phyloP scores from a whole-genome alignment of 345 rosid genomes.

The Cardamine resedifolia region DNA sequence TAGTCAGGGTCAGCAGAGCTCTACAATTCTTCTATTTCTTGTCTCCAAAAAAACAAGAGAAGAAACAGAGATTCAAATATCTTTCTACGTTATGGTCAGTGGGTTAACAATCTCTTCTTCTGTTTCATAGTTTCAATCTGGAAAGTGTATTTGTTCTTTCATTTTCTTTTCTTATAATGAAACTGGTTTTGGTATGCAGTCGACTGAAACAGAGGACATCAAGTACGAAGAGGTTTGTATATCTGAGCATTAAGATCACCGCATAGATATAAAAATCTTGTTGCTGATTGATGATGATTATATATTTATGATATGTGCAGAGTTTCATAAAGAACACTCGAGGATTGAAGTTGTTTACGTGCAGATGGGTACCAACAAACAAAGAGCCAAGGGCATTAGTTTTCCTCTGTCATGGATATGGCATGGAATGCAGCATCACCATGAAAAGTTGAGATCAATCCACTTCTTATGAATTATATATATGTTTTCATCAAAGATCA shows the following conservation, averaged over 20 bases:
- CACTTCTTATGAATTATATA: not conserved
- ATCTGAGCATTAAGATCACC: not conserved
- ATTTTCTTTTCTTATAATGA: not conserved
- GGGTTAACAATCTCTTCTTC: slow-evolving; percentile 9
- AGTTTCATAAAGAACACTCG: slow-evolving; percentile 53
- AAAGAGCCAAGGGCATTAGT: slow-evolving; percentile 64
- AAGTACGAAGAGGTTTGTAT: slow-evolving; percentile 32
- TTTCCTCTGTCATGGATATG: slow-evolving; percentile 89
- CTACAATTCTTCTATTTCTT: slow-evolving; percentile 6
- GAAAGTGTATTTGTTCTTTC: not conserved
- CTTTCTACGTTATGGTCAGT: slow-evolving; percentile 17
- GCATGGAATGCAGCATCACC: slow-evolving; percentile 91
- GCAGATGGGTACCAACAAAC: slow-evolving; percentile 64
- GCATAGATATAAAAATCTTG: not conserved
- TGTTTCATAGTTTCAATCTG: not conserved
- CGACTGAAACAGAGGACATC: slow-evolving; percentile 20
- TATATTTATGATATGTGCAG: slow-evolving; percentile 36
- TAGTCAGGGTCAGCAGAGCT: slow-evolving; percentile 12
- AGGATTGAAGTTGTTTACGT: slow-evolving; percentile 73
- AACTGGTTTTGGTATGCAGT: slow-evolving; percentile 21
- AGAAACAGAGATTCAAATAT: not conserved
- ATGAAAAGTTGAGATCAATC: slow-evolving; percentile 60
- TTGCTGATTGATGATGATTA: not conserved
- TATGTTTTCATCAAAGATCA: not conserved
- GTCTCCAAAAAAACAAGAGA: slow-evolving; percentile 5